Base-by-base conservation (phyloP, 352 stramenopile genomes). In the Phytophthora palmivora region DNA sequence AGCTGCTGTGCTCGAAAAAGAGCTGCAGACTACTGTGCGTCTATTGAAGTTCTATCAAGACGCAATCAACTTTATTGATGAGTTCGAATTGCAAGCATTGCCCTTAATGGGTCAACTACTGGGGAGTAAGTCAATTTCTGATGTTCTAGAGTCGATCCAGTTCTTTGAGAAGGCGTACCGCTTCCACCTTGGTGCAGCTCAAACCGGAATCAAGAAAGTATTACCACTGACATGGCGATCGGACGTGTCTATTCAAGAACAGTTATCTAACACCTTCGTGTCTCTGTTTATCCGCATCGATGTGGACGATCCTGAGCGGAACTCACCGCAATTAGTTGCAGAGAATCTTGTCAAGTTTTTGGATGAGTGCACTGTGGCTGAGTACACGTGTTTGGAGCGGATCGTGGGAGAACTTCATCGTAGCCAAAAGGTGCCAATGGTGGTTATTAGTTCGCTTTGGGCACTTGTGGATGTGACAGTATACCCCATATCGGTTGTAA, bases 161-260 rank as follows among this genome's bases (percentile, higher is more conserved):
- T 98, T 99, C 62, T 97, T 98, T 59, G 91, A 97, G 8, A 88
- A 93, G 39, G 94, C 93, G 3, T 88, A 94, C 41, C 83, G 91
- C 62, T 97, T 98, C 50, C 85, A 90, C 34, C 72, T 98, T 43
- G 78, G 84, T 12, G 96, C 91, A 62, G 93, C 94, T 7, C 80
- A 97, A 9, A 79, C 73, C 6, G 94, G 92, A 14, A 96, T 98
- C 70, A 97, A 95, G 65, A 88, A 90, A 45, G 84, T 97, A 24
- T 83, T 99, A 15, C 83, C 87, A 12, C 75, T 98, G 1, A 97
- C 97, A 58, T 98, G 91, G 89, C 91, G 91, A 30, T 80, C 78
- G 1, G 92, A 98, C 45, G 65, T 87, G 45, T 87, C 74, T 1
- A 94, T 98, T 38, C 89, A 96, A 64, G 91, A 98, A 10, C 88